Evolutionary conservation across 345 rosid species (phyloP).

Genomic region (Hypericum androsaemum): DNA sequence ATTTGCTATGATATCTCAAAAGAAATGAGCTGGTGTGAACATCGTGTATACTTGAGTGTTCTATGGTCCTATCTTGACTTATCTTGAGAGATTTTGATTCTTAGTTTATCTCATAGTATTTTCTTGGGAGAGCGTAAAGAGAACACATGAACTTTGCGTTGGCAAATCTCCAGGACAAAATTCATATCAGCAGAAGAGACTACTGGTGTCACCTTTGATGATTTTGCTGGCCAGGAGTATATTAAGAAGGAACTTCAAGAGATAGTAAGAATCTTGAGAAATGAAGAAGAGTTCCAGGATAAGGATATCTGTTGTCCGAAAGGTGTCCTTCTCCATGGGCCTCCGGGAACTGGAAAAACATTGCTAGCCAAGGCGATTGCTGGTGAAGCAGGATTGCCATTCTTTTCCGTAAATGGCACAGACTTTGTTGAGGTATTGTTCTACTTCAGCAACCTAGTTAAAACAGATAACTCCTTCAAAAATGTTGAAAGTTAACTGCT

Average conservation of each 20-base stretch:
- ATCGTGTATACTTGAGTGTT: too few species aligned
- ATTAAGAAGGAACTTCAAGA: slow-evolving; percentile 85
- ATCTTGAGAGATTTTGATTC: neutral
- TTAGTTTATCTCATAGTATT: neutral
- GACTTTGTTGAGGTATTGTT: slow-evolving; percentile 82
- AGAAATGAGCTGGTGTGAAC: too few species aligned
- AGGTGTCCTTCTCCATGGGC: slow-evolving; percentile 96
- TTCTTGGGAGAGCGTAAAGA: too few species aligned
- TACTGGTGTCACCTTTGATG: slow-evolving; percentile 90
- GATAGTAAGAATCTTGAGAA: slow-evolving; percentile 78
- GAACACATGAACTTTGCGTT: too few species aligned
- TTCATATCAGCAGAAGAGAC: slow-evolving; percentile 93
- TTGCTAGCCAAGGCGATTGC: slow-evolving; percentile 97
- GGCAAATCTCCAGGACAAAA: slow-evolving; percentile 49
- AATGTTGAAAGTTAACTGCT: too few species aligned
- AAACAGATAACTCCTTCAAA: neutral
- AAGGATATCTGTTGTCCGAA: slow-evolving; percentile 94
- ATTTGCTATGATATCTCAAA: too few species aligned
- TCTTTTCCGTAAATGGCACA: slow-evolving; percentile 93
- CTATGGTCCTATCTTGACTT: too few species aligned
- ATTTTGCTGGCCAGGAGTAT: slow-evolving; percentile 98
- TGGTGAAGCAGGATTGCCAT: slow-evolving; percentile 97
- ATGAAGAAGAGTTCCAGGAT: slow-evolving; percentile 82
- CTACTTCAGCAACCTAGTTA: neutral
- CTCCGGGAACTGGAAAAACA: slow-evolving; percentile 98